These are phyloP conservation scores for Lactifluus subvellereus DNA, from an alignment of 768 basidiomycete genomes.

Conservation along the genomic window DNA sequence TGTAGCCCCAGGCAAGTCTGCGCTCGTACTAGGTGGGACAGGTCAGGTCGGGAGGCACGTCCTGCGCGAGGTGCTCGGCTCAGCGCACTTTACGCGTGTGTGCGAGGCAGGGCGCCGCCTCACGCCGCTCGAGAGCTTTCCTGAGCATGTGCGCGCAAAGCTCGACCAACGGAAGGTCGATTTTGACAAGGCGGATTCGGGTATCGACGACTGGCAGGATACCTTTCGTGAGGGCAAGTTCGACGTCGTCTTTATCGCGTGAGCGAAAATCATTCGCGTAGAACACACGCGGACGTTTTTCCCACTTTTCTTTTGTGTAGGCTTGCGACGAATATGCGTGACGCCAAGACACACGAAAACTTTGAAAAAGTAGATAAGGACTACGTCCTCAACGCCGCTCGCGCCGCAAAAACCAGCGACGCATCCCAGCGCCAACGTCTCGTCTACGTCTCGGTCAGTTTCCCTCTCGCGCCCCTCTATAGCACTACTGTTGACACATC, in stretches of 20 bases:
- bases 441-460: constrained; percentile 61
- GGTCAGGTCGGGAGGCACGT: constrained; percentile 60
- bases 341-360: constrained; percentile 54
- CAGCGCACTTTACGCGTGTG: constrained; percentile 49
- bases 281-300: not conserved
- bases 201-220: constrained; percentile 33
- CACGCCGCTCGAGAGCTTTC: constrained; percentile 40
- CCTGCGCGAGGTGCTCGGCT: constrained; percentile 54
- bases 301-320: constrained; percentile 28
- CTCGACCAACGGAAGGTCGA: constrained; percentile 62
- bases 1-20: constrained; percentile 32
- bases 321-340: constrained; percentile 57
- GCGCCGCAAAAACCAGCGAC: constrained; percentile 58
- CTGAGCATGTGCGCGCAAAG: constrained; percentile 43
- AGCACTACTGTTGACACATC: not conserved
- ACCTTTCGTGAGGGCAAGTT: constrained; percentile 49
- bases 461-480: not conserved
- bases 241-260: constrained; percentile 73
- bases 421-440: constrained; percentile 47
- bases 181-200: constrained; percentile 50
- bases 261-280: constrained; percentile 25
- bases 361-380: constrained; percentile 77
- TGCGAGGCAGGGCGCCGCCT: constrained; percentile 65
- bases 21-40: constrained; percentile 68
- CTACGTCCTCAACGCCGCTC: constrained; percentile 54